Conservation (phyloP, 805 yeast genomes). For the Candida ulmi region DNA sequence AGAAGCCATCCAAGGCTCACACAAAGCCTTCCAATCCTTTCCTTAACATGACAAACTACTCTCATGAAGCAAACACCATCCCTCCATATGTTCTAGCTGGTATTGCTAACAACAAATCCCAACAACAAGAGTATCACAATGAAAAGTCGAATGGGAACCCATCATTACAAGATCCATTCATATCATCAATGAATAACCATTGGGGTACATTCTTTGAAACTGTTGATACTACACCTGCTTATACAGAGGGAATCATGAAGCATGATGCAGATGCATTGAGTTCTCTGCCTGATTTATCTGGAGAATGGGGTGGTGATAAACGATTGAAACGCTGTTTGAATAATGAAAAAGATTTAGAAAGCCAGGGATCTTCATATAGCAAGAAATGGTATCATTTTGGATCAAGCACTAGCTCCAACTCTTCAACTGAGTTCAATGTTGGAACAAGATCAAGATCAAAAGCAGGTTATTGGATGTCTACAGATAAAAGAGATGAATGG, state of each 20-base stretch:
- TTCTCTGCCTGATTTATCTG: slow-evolving; percentile 36
- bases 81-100: slow-evolving; percentile 67
- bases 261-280: slow-evolving; percentile 20
- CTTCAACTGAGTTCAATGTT: slow-evolving; percentile 21
- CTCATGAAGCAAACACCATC: slow-evolving; percentile 36
- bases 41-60: slow-evolving; percentile 25
- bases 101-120: slow-evolving; percentile 26
- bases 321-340: slow-evolving; percentile 49
- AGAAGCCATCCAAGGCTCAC: not conserved
- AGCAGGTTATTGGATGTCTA: slow-evolving; percentile 67
- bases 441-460: slow-evolving; percentile 40
- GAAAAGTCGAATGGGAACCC: slow-evolving; percentile 14
- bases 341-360: slow-evolving; percentile 22
- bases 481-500: slow-evolving; percentile 57
- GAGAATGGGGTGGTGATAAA: slow-evolving; percentile 69
- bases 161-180: slow-evolving; percentile 26
- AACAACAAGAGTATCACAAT: slow-evolving; percentile 18
- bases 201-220: slow-evolving; percentile 49
- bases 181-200: slow-evolving; percentile 34
- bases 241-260: slow-evolving; percentile 19
- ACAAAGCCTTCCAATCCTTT: slow-evolving; percentile 9
- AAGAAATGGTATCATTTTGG: slow-evolving; percentile 6
- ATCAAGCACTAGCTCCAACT: slow-evolving; percentile 2
- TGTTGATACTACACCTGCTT: slow-evolving; percentile 38
- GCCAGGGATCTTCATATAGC: slow-evolving; percentile 1